Evolutionary conservation across 768 basidiomycete species (phyloP), one percentile per base, ranked within the genome.

Genomic region (Phaffia australis): DNA sequence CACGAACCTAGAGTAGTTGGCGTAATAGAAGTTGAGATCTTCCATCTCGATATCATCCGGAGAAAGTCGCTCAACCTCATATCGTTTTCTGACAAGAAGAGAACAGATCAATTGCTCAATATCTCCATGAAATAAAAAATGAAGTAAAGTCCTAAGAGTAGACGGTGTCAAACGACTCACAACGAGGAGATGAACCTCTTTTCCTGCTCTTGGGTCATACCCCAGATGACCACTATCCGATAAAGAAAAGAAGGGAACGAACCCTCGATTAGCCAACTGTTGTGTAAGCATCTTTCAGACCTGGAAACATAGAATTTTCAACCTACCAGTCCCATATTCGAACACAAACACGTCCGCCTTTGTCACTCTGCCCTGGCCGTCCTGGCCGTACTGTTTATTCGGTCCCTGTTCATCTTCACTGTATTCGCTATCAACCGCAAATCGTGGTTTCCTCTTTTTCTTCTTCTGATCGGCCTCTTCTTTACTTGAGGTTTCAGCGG

Each of bases 1-100:
- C 19, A 49, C 48, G 47, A 21, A 62, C 48, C 93, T 84, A 75
- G 90, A 93, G 74, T 97, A 97, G 73, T 92, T 91, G 8, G 93
- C 93, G 74, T 93, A 93, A 73, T 97, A 97, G 76, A 86, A 95
- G 77, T 94, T 94, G 46, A 97, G 79, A 74, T 97, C 93, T 79
- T 97, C 93, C 88, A 89, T 92, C 77, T 97, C 92, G 30, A 92
- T 80, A 69, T 87, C 87, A 42, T 93, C 87, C 15, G 87, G 80
- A 47, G 85, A 89, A 55, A 94, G 79, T 74, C 85, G 87, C 70
- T 94, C 93, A 29, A 90, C 82, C 75, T 94, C 92, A 72, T 94
- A 95, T n/a, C 89, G 86, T 76, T 88, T 89, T 77, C 92, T 97
- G 71, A 30, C 63, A 47, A 25, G 14, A 15, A 57, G 25, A 62